Evolutionary conservation across 2,329 filamentous ascomycete species (phyloP).

Genomic region (Sporothrix brasiliensis): DNA sequence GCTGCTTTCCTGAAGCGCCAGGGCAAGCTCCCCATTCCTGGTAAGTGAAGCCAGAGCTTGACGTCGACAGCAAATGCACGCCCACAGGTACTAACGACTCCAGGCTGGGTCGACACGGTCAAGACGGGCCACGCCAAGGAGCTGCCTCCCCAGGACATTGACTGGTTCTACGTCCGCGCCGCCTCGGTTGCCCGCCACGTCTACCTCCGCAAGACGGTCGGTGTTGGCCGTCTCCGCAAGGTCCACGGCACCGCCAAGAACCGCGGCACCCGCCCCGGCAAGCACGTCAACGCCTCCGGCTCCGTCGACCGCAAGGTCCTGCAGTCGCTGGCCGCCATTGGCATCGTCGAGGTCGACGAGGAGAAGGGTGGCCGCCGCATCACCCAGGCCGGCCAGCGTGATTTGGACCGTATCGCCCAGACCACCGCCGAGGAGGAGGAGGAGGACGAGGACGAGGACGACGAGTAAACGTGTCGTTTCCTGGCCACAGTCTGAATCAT

Average conservation of each 20-base stretch:
- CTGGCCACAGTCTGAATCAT: not conserved
- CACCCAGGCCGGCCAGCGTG: constrained; percentile 96
- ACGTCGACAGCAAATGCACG: not conserved
- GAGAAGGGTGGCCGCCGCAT: constrained; percentile 98
- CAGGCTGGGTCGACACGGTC: constrained; percentile 99
- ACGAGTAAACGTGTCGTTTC: constrained; percentile 57
- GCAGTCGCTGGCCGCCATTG: constrained; percentile 98
- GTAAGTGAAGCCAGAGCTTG: constrained; percentile 49
- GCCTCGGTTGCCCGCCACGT: constrained; percentile 96
- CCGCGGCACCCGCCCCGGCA: constrained; percentile 85
- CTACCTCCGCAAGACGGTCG: constrained; percentile 99
- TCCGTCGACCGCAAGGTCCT: constrained; percentile 96
- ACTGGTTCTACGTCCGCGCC: constrained; percentile 94
- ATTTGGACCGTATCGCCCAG: constrained; percentile 94
- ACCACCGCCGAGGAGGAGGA: constrained; percentile 75
- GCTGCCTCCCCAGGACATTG: constrained; percentile 95
- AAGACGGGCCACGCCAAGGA: constrained; percentile 97
- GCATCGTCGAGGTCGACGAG: constrained; percentile 95
- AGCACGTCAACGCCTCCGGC: constrained; percentile 95
- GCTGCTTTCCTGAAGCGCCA: constrained; percentile 90
- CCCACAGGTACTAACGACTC: not conserved
- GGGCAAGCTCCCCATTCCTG: constrained; percentile 88
- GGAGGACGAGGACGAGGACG: constrained; percentile 59
- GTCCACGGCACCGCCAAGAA: constrained; percentile 93
- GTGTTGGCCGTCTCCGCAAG: constrained; percentile 94